Evolutionary conservation across 1,284 basidiomycete genomes (phyloP).

Genomic region (Malassezia cuniculi): DNA sequence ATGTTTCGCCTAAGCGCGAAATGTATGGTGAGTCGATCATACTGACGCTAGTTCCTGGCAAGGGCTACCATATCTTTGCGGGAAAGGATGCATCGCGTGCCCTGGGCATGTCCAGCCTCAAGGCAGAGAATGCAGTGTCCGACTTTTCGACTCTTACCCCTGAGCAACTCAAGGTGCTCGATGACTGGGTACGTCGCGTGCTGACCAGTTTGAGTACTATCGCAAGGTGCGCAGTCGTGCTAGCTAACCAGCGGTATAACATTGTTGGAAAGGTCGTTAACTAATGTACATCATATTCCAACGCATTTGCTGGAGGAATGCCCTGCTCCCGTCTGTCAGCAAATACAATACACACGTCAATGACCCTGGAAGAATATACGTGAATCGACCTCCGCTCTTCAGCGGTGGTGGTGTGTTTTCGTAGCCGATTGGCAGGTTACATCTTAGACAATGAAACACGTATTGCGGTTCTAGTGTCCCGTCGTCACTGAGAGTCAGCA

Average conservation of each 20-base stretch:
- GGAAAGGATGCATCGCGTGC: constrained; percentile 64
- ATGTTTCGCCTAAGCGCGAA: constrained; percentile 62
- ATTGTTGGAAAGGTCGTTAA: constrained; percentile 36
- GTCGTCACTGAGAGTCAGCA: constrained; percentile 13
- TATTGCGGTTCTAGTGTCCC: constrained; percentile 30
- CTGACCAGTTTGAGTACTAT: constrained; percentile 33
- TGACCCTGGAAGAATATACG: constrained; percentile 29
- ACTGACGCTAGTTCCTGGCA: constrained; percentile 22
- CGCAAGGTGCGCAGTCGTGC: constrained; percentile 18
- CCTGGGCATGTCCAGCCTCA: constrained; percentile 61
- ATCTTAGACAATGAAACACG: constrained; percentile 28
- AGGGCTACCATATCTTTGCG: constrained; percentile 51
- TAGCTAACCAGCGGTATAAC: constrained; percentile 28
- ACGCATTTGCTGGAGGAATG: constrained; percentile 17
- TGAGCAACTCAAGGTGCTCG: constrained; percentile 66
- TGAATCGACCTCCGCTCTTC: constrained; percentile 36
- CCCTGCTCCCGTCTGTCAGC: constrained; percentile 22
- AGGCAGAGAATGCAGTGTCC: constrained; percentile 70
- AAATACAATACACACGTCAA: constrained; percentile 22
- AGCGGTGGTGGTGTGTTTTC: constrained; percentile 37
- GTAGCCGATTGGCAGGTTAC: constrained; percentile 33
- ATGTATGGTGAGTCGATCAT: constrained; percentile 59
- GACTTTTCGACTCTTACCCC: constrained; percentile 70
- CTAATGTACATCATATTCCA: constrained; percentile 14
- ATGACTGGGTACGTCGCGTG: constrained; percentile 58